These are phyloP conservation scores for Syzygium oleosum DNA, from an alignment of 345 rosid genomes.

Conservation along the genomic window DNA sequence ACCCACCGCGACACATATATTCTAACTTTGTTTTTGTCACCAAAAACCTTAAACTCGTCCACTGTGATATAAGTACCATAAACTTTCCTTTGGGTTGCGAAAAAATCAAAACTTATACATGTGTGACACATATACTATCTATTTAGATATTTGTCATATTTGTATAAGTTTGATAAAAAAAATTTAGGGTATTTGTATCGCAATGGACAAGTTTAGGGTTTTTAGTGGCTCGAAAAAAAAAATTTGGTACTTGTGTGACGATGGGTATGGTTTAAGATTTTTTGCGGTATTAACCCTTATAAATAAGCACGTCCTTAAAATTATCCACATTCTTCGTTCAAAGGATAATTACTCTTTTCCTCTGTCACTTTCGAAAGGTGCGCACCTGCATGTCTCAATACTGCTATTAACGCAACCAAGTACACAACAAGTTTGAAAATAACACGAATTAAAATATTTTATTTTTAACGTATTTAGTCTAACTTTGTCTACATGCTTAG, in stretches of 20 bases:
- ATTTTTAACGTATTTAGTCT: neutral
- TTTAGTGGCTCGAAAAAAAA: neutral
- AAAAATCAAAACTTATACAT: no score
- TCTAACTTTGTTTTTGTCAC: accelerated
- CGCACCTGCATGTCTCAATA: no score
- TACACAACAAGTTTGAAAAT: neutral
- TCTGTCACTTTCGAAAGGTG: neutral
- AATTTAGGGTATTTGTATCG: no score
- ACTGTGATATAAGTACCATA: neutral
- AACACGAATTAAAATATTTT: neutral
- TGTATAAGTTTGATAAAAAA: neutral
- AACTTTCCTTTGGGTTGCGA: no score
- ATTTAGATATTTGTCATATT: neutral
- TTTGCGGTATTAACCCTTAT: neutral
- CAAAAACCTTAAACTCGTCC: neutral
- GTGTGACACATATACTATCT: no score
- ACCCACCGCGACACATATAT: neutral
- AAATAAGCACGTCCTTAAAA: neutral
- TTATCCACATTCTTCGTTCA: accelerated
- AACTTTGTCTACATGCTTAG: neutral
- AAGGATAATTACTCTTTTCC: neutral
- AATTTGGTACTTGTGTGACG: neutral
- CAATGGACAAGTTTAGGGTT: accelerated
- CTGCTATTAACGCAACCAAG: no score
- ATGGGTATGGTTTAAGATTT: neutral